Conservation (phyloP, 352 stramenopile genomes). For the Bremia lactucae region DNA sequence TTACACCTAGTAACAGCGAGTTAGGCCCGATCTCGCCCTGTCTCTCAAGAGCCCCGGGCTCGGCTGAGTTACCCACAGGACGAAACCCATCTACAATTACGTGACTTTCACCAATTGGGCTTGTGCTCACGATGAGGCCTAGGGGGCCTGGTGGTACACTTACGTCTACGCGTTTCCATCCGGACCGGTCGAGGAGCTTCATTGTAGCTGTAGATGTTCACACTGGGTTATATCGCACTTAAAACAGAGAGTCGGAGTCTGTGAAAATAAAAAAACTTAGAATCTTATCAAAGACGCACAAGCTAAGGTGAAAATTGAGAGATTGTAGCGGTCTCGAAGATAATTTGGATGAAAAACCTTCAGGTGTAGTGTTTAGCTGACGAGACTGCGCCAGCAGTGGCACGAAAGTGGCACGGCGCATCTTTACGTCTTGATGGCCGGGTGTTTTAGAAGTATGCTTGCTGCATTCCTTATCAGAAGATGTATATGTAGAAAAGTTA, state of each 20-base stretch:
- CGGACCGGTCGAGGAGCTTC: slow-evolving; percentile 13
- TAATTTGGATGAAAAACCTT: too few relatives aligned
- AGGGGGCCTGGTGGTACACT: slow-evolving; percentile 53
- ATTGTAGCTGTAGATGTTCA: not conserved
- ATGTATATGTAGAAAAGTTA: too few relatives aligned
- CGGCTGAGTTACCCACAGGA: slow-evolving; percentile 28
- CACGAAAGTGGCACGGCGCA: slow-evolving; percentile 9
- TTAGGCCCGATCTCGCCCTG: slow-evolving; percentile 28
- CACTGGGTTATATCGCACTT: slow-evolving; percentile 4
- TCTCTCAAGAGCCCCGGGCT: slow-evolving; percentile 32
- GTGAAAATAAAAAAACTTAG: too few relatives aligned
- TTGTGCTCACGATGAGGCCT: slow-evolving; percentile 70
- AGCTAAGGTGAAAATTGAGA: too few relatives aligned
- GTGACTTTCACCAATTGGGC: slow-evolving; percentile 19
- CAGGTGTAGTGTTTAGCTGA: slow-evolving; percentile 17
- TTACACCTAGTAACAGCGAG: slow-evolving; percentile 56
- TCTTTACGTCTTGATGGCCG: slow-evolving; percentile 16
- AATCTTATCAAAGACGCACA: too few relatives aligned
- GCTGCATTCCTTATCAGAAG: too few relatives aligned
- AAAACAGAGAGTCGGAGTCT: too few relatives aligned
- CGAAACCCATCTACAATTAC: slow-evolving; percentile 75
- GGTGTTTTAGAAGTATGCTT: slow-evolving; percentile 14
- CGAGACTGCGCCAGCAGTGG: slow-evolving; percentile 15
- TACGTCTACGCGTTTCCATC: slow-evolving; percentile 49
- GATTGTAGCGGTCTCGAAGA: too few relatives aligned